Evolutionary conservation across 2,329 filamentous ascomycete species (phyloP), one percentile per base, ranked within the genome.

Genomic region (Penicillium sclerotigenum): DNA sequence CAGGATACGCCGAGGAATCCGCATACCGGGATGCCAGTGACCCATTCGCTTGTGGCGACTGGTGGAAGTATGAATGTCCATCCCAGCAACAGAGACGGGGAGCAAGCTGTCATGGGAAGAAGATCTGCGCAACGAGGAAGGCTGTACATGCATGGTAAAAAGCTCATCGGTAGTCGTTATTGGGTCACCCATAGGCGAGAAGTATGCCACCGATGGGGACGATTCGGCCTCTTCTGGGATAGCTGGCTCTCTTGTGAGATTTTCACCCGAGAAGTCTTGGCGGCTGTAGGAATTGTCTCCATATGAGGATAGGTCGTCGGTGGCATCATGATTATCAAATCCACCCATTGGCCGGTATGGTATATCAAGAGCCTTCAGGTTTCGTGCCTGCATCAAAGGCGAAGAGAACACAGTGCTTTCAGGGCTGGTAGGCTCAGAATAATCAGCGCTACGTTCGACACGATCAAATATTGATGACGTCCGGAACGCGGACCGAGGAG

Each of bases 81-180:
- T 87, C 2, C 91, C 91, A 0, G 87, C 85, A 1, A 96, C 82
- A 0, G 92, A 97, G 63, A 96, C 82, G 0, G 92, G 97, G 63
- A 97, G 83, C 59, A 97, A 87, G 18, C 90, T 96, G 70, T 97
- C 92, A 65, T 96, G 91, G 1, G 92, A 96, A 2, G 85, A 70
- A 3, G 85, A 81, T 31, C 88, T 86, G 38, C 84, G 88, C 4
- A 92, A 73, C 2, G 74, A 72, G 51, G 75, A 77, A 73, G 63
- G 68, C 40, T 64, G 67, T 28, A 63, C 56, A 18, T 62, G 58
- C 24, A 62, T 53, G 14, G 50, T 53, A 20, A 65, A 64, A 16
- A 70, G 65, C 3, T 70, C 59, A 51, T 67, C 67, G 22, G 51
- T 41, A 7, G 59, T 48, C 31, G 57, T 36, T 16, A 57, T 40